These are phyloP conservation scores for Thielaviopsis euricoi DNA, from an alignment of 2,329 filamentous ascomycete genomes.

Conservation along the genomic window DNA sequence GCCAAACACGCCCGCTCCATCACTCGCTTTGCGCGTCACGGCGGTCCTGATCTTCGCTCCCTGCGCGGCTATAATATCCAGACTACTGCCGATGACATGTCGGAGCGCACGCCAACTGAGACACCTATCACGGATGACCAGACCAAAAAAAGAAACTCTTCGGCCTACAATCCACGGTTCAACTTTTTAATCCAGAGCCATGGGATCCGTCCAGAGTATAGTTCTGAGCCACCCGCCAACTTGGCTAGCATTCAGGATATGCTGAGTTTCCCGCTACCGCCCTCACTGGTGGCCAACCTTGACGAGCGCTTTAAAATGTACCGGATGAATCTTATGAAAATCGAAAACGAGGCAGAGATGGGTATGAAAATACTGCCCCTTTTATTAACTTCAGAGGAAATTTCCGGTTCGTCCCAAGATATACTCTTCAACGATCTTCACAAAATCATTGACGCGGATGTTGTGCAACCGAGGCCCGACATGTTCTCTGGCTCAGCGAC, in stretches of 20 bases:
- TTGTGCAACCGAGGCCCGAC: not conserved
- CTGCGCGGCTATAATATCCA: not conserved
- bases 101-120: not conserved
- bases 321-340: not conserved
- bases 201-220: not conserved
- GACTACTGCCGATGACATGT: not conserved
- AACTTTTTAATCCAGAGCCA: not conserved
- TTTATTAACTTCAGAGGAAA: not conserved
- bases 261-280: not conserved
- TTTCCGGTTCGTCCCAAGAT: not conserved
- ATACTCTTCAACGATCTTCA: not conserved
- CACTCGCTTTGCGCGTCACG: not conserved
- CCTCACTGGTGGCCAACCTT: not conserved
- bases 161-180: not conserved
- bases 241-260: not conserved
- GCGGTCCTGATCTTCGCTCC: not conserved
- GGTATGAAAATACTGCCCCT: not conserved
- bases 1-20: not conserved
- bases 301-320: not conserved
- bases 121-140: not conserved
- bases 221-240: not conserved
- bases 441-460: not conserved
- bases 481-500: not conserved
- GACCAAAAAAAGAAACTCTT: not conserved
- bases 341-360: not conserved